phyloP scores from a whole-genome alignment of 2,329 filamentous ascomycete species.

The Xylariaceae sp. region DNA sequence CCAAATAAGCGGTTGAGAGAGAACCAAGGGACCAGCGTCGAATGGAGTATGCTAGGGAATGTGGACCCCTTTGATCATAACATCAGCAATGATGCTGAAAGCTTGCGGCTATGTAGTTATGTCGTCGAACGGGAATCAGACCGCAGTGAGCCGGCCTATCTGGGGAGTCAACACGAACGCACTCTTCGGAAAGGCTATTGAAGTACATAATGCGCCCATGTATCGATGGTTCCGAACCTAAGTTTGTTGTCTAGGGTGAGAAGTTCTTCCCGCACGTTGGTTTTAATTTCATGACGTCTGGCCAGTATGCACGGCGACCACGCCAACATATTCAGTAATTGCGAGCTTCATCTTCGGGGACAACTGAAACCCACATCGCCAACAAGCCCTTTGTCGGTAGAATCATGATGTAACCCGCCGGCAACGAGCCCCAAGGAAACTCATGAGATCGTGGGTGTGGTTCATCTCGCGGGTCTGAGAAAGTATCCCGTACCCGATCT shows the following conservation, averaged over 20 bases:
- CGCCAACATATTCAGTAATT: constrained; percentile 28
- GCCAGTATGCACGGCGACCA: constrained; percentile 36
- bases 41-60: constrained; percentile 29
- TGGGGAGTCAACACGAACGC: constrained; percentile 34
- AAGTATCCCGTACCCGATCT: not conserved
- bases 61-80: constrained; percentile 24
- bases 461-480: constrained; percentile 5
- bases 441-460: constrained; percentile 25
- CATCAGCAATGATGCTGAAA: constrained; percentile 13
- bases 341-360: not conserved
- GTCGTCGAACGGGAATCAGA: not conserved
- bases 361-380: constrained; percentile 20
- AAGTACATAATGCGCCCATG: constrained; percentile 35
- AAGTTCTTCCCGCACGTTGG: constrained; percentile 28
- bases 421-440: constrained; percentile 27
- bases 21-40: constrained; percentile 23
- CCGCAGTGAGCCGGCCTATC: constrained; percentile 20
- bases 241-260: constrained; percentile 18
- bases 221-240: constrained; percentile 29
- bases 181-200: constrained; percentile 36
- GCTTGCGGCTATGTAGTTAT: constrained; percentile 11
- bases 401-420: constrained; percentile 6
- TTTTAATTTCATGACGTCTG: constrained; percentile 32
- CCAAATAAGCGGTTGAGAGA: constrained; percentile 24
- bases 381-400: not conserved